Conservation (phyloP, 768 basidiomycete genomes). For the Rickenella mellea region DNA sequence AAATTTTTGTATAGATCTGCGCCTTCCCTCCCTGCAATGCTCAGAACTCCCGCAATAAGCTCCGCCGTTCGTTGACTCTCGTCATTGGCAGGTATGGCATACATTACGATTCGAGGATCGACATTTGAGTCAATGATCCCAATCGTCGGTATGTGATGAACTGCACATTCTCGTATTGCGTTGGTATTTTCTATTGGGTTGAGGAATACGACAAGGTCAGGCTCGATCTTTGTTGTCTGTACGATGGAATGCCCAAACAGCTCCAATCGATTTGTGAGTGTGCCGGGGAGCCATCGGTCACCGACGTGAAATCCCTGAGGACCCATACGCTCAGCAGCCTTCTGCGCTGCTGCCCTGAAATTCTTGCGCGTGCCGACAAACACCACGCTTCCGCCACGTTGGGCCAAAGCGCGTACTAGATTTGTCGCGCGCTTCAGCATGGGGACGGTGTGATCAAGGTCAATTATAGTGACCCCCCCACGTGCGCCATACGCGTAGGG, state of each 20-base stretch:
- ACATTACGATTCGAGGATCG: conserved; percentile 94
- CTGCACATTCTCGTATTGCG: conserved; percentile 86
- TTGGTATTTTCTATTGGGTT: conserved; percentile 80
- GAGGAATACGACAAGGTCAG: conserved; percentile 86
- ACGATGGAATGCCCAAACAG: conserved; percentile 57
- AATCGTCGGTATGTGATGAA: conserved; percentile 85
- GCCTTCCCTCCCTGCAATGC: conserved; percentile 79
- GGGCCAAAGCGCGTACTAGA: conserved; percentile 74
- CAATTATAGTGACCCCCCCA: conserved; percentile 84
- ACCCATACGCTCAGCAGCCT: conserved; percentile 73
- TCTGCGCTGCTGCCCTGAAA: conserved; percentile 61
- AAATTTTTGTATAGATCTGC: conserved; percentile 31
- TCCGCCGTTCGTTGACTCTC: conserved; percentile 89
- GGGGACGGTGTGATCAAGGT: conserved; percentile 89
- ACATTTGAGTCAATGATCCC: conserved; percentile 92
- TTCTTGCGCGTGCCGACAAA: conserved; percentile 87
- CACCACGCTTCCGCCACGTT: conserved; percentile 73
- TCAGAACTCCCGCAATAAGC: conserved; percentile 80
- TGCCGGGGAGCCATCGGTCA: conserved; percentile 92
- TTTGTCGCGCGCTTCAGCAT: conserved; percentile 85
- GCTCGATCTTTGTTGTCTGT: conserved; percentile 46
- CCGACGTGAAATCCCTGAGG: conserved; percentile 76
- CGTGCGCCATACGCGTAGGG: conserved; percentile 92
- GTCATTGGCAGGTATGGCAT: conserved; percentile 97
- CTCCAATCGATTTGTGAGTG: conserved; percentile 76